These are phyloP conservation scores for Lactifluus volemus DNA, from an alignment of 768 basidiomycete species.

Conservation along the genomic window DNA sequence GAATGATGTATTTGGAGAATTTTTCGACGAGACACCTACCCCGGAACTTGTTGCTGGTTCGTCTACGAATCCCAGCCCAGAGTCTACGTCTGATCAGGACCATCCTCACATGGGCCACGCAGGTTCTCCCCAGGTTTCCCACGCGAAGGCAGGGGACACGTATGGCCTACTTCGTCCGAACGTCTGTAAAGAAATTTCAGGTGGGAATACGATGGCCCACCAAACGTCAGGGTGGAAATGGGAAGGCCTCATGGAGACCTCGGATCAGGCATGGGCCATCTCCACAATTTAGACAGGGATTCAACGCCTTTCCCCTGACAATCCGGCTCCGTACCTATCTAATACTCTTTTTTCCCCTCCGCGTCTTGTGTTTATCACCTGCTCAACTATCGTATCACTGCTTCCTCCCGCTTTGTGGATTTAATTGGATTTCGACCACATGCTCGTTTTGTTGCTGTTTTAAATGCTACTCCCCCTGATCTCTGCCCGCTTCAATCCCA, in stretches of 20 bases:
- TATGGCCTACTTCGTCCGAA: conserved; percentile 46
- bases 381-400: conserved; percentile 16
- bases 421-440: conserved; percentile 17
- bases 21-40: conserved; percentile 51
- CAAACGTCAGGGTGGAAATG: conserved; percentile 56
- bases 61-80: conserved; percentile 70
- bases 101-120: conserved; percentile 31
- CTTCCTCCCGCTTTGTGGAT: conserved; percentile 10
- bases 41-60: conserved; percentile 64
- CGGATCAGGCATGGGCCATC: conserved; percentile 76
- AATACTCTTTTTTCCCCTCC: conserved; percentile 7
- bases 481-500: conserved; percentile 15
- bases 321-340: conserved; percentile 4
- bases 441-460: conserved; percentile 14
- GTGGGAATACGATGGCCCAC: conserved; percentile 66
- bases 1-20: conserved; percentile 47
- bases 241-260: conserved; percentile 59
- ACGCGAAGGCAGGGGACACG: conserved; percentile 39
- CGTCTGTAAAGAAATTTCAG: conserved; percentile 62
- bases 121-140: conserved; percentile 33
- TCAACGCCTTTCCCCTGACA: conserved; percentile 16
- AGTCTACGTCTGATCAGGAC: conserved; percentile 56
- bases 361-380: conserved; percentile 16
- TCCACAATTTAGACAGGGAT: conserved; percentile 32
- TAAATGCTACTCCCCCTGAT: too few relatives aligned